Evolutionary conservation across 495 filamentous ascomycete genomes (phyloP), one percentile per base, ranked within the genome.

Genomic region (Lophiostoma macrostomum): DNA sequence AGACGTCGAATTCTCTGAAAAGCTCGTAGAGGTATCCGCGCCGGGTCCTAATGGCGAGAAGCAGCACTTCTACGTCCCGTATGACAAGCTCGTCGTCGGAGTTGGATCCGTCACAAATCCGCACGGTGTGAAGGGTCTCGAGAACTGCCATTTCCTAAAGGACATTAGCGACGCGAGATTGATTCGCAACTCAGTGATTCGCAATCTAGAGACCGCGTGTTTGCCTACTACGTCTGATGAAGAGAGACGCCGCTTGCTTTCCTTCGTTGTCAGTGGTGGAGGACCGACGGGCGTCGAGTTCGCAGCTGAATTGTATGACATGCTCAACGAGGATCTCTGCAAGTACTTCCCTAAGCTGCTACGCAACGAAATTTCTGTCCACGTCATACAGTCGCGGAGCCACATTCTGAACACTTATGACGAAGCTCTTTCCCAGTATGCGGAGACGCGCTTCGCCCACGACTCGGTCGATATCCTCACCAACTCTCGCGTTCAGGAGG

Each of bases 381-480:
- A 99, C 67, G 76, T 99, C 31, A 94, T 99, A 50, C 94, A 99
- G 62, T 91, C 86, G 63, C 79, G 94, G 35, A 82, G 80, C 29
- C 91, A 99, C 63, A 99, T 99, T 51, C 74, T 99, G 18, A 99
- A 99, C 71, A 99, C 94, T 4, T 99, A 99, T 65, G 94, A 99
- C 60, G 94, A 97, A 69, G 84, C 88, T 0, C 76, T 99, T 1
- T 95, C 90, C 18, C 83, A 82, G 64, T 99, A 89, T 66, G 94
- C 94, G 47, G 94, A 99, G 71, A 75, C 85, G 61, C 86, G 85
- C 23, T 97, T 99, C 63, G 80, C 86, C 27, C 89, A 90, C 58
- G 93, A 97, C 65, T 80, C 87, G 58, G 85, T 99, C 45, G 86
- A 91, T 24, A 83, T 99, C 5, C 75, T 95, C 50, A 95, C 89